Percentiles rank a stretch among this genome's conserved stretches.
Conservation (phyloP, 331 rosid species). For the Prunus yedoensis region DNA sequence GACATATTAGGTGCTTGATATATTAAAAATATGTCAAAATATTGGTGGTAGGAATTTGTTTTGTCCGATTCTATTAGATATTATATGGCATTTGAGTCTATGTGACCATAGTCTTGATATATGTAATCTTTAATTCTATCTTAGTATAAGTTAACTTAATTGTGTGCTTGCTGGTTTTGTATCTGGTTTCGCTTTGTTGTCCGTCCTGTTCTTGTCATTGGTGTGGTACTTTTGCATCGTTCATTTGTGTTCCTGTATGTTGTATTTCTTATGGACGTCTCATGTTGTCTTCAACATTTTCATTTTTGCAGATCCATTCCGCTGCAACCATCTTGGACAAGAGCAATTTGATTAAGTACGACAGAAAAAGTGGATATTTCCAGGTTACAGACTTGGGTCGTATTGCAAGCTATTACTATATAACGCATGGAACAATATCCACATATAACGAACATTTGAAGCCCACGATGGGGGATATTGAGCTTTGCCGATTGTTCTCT, state of each 20-base stretch:
- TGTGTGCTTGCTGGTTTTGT: not conserved
- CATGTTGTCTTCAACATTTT: not conserved
- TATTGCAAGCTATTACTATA: constrained; percentile 92
- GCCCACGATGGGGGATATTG: constrained; percentile 96
- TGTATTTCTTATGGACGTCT: not conserved
- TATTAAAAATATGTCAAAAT: not conserved
- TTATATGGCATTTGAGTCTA: not conserved
- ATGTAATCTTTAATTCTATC: not conserved
- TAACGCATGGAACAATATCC: constrained; percentile 91
- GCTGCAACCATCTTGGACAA: constrained; percentile 84
- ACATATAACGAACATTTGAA: constrained; percentile 93
- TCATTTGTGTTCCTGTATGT: not conserved
- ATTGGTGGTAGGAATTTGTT: not conserved
- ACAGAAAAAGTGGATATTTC: constrained; percentile 91
- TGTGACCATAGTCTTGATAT: not conserved
- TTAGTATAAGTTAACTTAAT: not conserved
- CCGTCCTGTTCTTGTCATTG: not conserved
- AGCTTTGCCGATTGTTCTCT: constrained; percentile 86
- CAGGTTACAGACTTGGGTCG: constrained; percentile 98
- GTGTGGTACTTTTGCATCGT: not conserved
- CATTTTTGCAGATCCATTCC: constrained; percentile 71
- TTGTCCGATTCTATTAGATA: not conserved
- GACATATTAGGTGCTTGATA: not conserved
- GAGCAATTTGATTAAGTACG: constrained; percentile 89
- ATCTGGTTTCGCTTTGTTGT: not conserved